A percentile compares a stretch with the other conserved stretches of the same genome.
Evolutionary conservation across 2,329 filamentous ascomycete species (phyloP).

Genomic region (Ophiostoma quercus): DNA sequence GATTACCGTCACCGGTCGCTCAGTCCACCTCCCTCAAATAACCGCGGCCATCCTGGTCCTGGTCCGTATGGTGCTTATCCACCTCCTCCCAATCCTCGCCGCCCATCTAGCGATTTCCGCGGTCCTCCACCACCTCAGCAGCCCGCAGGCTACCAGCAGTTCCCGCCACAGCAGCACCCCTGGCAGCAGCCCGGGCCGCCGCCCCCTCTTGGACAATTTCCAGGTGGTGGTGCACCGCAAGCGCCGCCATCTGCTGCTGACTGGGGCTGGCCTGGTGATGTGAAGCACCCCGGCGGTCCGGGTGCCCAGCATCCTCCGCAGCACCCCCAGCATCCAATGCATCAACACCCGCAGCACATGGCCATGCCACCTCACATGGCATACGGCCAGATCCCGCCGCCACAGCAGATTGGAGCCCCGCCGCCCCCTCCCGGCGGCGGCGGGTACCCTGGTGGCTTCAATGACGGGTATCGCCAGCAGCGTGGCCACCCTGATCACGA

Average conservation of each 20-base stretch:
- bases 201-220: background rate
- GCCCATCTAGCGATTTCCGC: slow-evolving; percentile 15
- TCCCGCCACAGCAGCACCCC: slow-evolving; percentile 15
- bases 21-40: background rate
- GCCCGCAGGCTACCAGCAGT: background rate
- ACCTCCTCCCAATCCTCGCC: background rate
- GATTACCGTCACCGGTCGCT: background rate
- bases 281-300: slow-evolving; percentile 17
- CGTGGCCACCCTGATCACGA: slow-evolving; percentile 16
- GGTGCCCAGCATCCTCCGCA: background rate
- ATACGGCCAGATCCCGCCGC: slow-evolving; percentile 15
- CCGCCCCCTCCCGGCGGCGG: slow-evolving; percentile 1
- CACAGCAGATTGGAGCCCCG: background rate
- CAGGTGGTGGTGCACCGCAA: background rate
- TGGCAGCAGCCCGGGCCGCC: slow-evolving; percentile 3
- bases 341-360: background rate
- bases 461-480: slow-evolving; percentile 19
- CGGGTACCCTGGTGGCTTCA: slow-evolving; percentile 16
- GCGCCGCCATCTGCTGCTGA: slow-evolving; percentile 4
- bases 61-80: background rate
- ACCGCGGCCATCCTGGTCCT: background rate
- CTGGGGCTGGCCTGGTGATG: slow-evolving; percentile 22
- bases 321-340: background rate
- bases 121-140: slow-evolving; percentile 17
- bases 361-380: slow-evolving; percentile 14